These are phyloP conservation scores for Flaveria trinervia DNA, from an alignment of 129 eudicot species.

Conservation along the genomic window DNA sequence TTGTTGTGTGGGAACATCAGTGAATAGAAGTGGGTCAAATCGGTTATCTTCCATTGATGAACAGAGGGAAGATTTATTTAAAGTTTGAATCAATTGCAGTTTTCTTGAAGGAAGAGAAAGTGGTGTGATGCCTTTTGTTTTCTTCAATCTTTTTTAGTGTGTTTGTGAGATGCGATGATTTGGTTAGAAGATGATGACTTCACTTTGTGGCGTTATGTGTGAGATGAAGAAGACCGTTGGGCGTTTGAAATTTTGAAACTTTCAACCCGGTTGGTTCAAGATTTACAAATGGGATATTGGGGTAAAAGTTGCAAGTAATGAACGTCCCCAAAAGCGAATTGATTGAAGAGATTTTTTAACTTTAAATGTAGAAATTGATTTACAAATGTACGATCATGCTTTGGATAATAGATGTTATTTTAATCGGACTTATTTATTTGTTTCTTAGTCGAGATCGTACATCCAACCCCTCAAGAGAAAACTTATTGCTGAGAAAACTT, in stretches of 20 bases:
- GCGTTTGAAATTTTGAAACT: constrained; percentile 51
- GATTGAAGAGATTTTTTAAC: too few species aligned
- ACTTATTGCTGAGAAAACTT: too few species aligned
- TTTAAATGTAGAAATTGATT: too few species aligned
- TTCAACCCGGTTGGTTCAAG: constrained; percentile 37
- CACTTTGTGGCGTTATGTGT: constrained; percentile 43
- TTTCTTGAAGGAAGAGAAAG: constrained; percentile 26
- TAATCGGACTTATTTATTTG: too few species aligned
- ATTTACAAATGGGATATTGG: background rate
- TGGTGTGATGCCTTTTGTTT: constrained; percentile 5
- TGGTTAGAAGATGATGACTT: constrained; percentile 37
- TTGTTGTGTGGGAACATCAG: constrained; percentile 66
- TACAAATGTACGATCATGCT: too few species aligned
- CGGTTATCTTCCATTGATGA: constrained; percentile 65
- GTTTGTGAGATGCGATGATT: constrained; percentile 51
- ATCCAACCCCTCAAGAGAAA: too few species aligned
- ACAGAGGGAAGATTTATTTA: constrained; percentile 37
- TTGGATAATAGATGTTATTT: too few species aligned
- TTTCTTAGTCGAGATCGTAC: too few species aligned
- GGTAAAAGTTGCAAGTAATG: constrained; percentile 16
- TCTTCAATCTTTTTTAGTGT: constrained; percentile 21
- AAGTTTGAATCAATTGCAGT: constrained; percentile 38
- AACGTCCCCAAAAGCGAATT: too few species aligned
- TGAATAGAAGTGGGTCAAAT: constrained; percentile 80
- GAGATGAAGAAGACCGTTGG: constrained; percentile 47